Conservation (phyloP, 768 basidiomycete species). For the Mycena vulgaris region DNA sequence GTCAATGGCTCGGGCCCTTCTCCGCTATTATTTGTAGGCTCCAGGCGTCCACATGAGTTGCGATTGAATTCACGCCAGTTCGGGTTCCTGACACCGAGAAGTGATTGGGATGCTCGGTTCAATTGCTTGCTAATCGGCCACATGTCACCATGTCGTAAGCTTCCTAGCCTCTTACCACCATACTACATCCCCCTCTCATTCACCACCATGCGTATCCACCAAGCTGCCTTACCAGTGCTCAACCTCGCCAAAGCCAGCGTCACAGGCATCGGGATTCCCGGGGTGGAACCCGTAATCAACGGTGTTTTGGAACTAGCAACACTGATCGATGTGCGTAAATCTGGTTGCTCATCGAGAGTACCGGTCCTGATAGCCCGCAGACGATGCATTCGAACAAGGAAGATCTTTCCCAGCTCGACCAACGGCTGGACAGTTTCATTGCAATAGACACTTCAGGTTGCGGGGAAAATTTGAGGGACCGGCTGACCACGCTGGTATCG, state of each 20-base stretch:
- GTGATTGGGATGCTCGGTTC: background rate
- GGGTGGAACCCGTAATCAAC: background rate
- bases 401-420: background rate
- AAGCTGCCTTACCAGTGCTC: background rate
- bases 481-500: background rate
- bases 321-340: conserved; percentile 1
- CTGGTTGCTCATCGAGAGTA: background rate
- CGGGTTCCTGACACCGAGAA: background rate
- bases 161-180: conserved; percentile 2
- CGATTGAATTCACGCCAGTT: background rate
- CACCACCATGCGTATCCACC: background rate
- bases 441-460: background rate
- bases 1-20: background rate
- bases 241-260: conserved; percentile 2
- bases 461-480: background rate
- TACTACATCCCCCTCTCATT: background rate
- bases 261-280: no score
- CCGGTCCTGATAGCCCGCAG: background rate
- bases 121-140: conserved; percentile 6
- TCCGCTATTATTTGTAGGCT: background rate
- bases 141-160: conserved; percentile 7
- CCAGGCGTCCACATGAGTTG: background rate
- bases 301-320: background rate
- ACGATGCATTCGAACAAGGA: conserved; percentile 15
- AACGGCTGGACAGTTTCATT: background rate